phyloP scores from a whole-genome alignment of 129 eudicot genomes.

The Glebionis coronaria region DNA sequence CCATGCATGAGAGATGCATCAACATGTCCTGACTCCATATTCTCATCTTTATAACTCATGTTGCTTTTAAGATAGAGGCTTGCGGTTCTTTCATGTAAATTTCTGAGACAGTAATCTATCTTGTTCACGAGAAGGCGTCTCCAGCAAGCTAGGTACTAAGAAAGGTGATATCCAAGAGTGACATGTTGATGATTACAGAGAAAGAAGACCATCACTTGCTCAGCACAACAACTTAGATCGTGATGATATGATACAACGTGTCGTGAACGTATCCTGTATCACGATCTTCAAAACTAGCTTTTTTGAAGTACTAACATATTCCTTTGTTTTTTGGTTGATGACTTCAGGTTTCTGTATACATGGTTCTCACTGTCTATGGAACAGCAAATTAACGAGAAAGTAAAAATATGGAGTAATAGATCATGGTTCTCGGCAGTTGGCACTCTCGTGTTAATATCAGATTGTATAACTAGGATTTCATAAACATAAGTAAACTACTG shows the following conservation, averaged over 20 bases:
- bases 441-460: too few relatives aligned
- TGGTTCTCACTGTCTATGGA: too few relatives aligned
- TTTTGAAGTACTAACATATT: constrained; percentile 28
- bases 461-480: too few relatives aligned
- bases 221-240: neutral
- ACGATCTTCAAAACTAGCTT: too few relatives aligned
- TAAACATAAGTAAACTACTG: too few relatives aligned
- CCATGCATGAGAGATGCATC: constrained; percentile 42
- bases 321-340: constrained; percentile 32
- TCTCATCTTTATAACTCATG: constrained; percentile 15
- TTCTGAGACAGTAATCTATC: constrained; percentile 76
- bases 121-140: constrained; percentile 45
- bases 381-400: too few relatives aligned
- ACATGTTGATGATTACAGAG: neutral
- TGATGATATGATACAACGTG: constrained; percentile 17
- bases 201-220: neutral
- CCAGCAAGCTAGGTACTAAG: constrained; percentile 32
- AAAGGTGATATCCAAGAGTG: neutral
- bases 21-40: constrained; percentile 28
- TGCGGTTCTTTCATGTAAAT: constrained; percentile 24
- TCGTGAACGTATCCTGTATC: constrained; percentile 3
- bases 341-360: constrained; percentile 13
- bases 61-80: constrained; percentile 21
- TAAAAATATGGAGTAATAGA: too few relatives aligned
- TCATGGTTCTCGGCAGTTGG: too few relatives aligned